phyloP scores from a whole-genome alignment of 2,329 filamentous ascomycete genomes.

The Beauveria sp. region DNA sequence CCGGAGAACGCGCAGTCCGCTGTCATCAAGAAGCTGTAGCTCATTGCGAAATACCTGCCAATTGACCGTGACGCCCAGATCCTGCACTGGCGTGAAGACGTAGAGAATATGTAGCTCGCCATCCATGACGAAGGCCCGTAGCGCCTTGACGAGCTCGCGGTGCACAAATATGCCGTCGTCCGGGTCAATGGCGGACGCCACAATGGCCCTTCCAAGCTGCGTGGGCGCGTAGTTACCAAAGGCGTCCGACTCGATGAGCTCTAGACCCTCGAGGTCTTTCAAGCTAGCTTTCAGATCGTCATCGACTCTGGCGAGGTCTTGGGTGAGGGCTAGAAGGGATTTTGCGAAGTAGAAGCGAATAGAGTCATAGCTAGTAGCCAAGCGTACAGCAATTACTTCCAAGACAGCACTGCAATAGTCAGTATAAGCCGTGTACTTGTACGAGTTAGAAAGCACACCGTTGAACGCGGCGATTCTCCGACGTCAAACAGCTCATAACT shows the following conservation, averaged over 20 bases:
- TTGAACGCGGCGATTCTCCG: constrained; percentile 60
- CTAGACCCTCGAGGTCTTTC: constrained; percentile 44
- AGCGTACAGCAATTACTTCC: constrained; percentile 59
- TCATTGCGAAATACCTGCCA: constrained; percentile 68
- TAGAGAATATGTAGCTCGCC: constrained; percentile 75
- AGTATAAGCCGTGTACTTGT: constrained; percentile 8
- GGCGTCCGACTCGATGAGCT: constrained; percentile 45
- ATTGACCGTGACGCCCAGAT: constrained; percentile 49
- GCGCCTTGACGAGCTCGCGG: constrained; percentile 57
- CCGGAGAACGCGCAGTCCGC: constrained; percentile 58
- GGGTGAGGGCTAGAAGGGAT: constrained; percentile 57
- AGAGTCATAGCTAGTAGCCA: constrained; percentile 58
- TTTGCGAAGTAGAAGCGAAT: constrained; percentile 61
- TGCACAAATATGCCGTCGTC: constrained; percentile 70
- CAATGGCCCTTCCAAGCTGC: constrained; percentile 60
- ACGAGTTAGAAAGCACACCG: constrained; percentile 31
- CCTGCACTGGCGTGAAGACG: constrained; percentile 66
- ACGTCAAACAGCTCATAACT: constrained; percentile 60
- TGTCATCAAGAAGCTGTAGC: constrained; percentile 63
- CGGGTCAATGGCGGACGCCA: constrained; percentile 64
- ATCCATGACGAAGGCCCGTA: constrained; percentile 70
- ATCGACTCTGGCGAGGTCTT: constrained; percentile 40
- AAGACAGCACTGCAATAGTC: constrained; percentile 52
- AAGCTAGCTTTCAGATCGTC: constrained; percentile 52
- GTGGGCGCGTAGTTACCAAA: constrained; percentile 52